These are phyloP conservation scores for Alliaria petiolata DNA, from an alignment of 345 rosid genomes.

Conservation along the genomic window DNA sequence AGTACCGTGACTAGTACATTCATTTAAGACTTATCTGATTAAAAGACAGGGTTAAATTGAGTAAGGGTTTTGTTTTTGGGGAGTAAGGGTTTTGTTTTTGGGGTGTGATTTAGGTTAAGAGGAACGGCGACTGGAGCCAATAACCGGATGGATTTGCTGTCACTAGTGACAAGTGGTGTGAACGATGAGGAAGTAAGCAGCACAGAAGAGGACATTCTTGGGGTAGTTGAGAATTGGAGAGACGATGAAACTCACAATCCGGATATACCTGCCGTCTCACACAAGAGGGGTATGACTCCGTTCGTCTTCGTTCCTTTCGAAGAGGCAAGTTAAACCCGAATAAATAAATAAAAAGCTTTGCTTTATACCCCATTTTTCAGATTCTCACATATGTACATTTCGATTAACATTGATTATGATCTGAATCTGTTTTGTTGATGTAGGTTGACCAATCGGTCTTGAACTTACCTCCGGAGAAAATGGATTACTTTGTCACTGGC, in stretches of 20 bases:
- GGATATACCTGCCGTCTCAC: constrained; percentile 79
- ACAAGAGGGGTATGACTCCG: constrained; percentile 82
- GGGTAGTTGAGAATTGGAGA: constrained; percentile 64
- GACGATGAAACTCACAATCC: constrained; percentile 86
- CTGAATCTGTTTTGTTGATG: neutral
- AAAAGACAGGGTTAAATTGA: neutral
- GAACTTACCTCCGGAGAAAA: constrained; percentile 90
- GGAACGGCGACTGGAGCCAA: constrained; percentile 81
- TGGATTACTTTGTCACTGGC: constrained; percentile 89
- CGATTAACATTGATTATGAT: neutral
- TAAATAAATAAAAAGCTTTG: neutral
- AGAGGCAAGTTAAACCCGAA: constrained; percentile 47
- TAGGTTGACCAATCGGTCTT: constrained; percentile 78
- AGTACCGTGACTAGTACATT: no score
- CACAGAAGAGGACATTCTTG: constrained; percentile 68
- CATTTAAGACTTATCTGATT: no score
- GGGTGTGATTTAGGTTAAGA: constrained; percentile 49
- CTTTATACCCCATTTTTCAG: neutral
- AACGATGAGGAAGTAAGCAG: constrained; percentile 49
- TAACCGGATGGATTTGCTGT: constrained; percentile 83
- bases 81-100: neutral
- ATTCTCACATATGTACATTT: neutral
- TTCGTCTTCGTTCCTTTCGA: constrained; percentile 91
- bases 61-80: neutral
- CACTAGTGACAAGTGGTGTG: constrained; percentile 86